These are phyloP conservation scores for Chlamydomonas sp. DNA, from an alignment of 139 green algal genomes.

Conservation along the genomic window DNA sequence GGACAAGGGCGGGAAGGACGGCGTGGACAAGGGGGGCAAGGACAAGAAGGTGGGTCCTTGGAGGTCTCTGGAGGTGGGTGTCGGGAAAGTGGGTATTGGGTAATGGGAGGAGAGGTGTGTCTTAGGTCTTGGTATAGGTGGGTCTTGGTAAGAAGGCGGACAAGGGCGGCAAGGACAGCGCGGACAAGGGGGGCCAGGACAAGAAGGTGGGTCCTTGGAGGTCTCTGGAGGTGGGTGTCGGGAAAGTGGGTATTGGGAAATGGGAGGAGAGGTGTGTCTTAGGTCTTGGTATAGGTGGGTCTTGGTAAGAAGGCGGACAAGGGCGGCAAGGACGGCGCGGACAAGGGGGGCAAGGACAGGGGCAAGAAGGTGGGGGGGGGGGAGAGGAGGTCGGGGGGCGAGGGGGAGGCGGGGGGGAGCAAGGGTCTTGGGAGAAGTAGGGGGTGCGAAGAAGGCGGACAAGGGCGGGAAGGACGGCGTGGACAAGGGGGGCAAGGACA, in stretches of 20 bases:
- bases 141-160: background rate
- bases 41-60: background rate
- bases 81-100: too few relatives aligned
- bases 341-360: background rate
- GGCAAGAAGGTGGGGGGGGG: too few relatives aligned
- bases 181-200: background rate
- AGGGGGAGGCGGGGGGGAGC: background rate
- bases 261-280: too few relatives aligned
- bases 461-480: background rate
- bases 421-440: background rate
- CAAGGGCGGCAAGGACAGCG: background rate
- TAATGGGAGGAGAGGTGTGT: too few relatives aligned
- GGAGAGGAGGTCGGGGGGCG: background rate
- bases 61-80: too few relatives aligned
- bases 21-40: background rate
- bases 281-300: too few relatives aligned
- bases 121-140: too few relatives aligned
- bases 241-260: too few relatives aligned
- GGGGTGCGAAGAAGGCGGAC: background rate
- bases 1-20: background rate
- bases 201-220: too few relatives aligned
- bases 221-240: too few relatives aligned
- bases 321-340: background rate
- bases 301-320: background rate
- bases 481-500: conserved; percentile 1